These are phyloP conservation scores for Metschnikowia cerradonensis DNA, from an alignment of 805 yeast genomes.

Conservation along the genomic window DNA sequence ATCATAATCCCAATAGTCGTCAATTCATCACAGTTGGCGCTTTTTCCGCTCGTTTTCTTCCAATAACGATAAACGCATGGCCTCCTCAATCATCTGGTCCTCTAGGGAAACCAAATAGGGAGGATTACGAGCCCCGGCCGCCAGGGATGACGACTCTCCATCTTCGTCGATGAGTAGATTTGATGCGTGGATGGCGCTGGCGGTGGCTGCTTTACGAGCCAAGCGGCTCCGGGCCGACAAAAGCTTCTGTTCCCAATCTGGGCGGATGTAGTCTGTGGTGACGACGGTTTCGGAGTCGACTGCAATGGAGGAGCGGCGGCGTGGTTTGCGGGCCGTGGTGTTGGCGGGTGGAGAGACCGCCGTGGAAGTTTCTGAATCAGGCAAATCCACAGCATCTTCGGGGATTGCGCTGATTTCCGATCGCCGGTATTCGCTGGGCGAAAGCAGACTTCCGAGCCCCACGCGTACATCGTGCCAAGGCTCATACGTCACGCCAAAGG, in stretches of 20 bases:
- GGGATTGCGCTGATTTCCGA: conserved; percentile 10
- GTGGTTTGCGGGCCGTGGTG: conserved; percentile 7
- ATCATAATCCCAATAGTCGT: no score
- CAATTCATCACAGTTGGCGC: conserved; percentile 6
- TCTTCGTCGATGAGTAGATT: conserved; percentile 52
- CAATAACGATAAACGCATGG: conserved; percentile 65
- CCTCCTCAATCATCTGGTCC: conserved; percentile 80
- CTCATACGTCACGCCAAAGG: conserved; percentile 80
- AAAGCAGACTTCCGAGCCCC: conserved; percentile 55
- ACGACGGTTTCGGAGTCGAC: conserved; percentile 67
- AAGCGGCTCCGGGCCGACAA: conserved; percentile 67
- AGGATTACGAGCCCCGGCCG: conserved; percentile 2
- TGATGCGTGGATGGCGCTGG: conserved; percentile 88
- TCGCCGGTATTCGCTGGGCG: conserved; percentile 34
- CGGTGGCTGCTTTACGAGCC: conserved; percentile 88
- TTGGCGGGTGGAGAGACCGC: background rate
- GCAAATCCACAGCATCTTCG: conserved; percentile 6
- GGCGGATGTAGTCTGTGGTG: conserved; percentile 78
- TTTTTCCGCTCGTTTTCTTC: conserved; percentile 59
- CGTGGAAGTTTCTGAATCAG: conserved; percentile 4
- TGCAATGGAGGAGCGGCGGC: conserved; percentile 48
- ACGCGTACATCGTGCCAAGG: conserved; percentile 52
- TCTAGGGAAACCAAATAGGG: conserved; percentile 32
- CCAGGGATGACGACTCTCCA: conserved; percentile 6
- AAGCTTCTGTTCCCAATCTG: conserved; percentile 85